Evolutionary conservation across 1,284 basidiomycete genomes (phyloP).

Genomic region (Agroathelia rolfsii): DNA sequence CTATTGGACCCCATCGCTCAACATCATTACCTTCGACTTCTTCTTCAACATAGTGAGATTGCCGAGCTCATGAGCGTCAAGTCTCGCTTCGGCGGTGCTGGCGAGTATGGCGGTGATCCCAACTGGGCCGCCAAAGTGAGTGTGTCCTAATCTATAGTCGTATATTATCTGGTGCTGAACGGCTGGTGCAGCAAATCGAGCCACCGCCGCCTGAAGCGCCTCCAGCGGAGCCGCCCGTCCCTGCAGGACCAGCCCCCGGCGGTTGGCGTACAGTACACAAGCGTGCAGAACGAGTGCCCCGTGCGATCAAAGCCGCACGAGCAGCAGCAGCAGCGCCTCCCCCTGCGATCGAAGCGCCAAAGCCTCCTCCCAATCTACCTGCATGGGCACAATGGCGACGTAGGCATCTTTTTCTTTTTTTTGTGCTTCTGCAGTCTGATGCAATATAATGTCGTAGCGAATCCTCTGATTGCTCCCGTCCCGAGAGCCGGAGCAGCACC

Average conservation of each 20-base stretch:
- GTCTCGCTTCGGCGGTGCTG: slow-evolving; percentile 64
- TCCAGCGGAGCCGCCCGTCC: slow-evolving; percentile 29
- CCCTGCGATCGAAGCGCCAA: slow-evolving; percentile 33
- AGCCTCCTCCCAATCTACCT: slow-evolving; percentile 44
- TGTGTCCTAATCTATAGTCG: slow-evolving; percentile 3
- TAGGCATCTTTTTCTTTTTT: slow-evolving; percentile 25
- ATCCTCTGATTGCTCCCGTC: slow-evolving; percentile 42
- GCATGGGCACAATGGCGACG: slow-evolving; percentile 74
- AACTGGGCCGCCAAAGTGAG: slow-evolving; percentile 45
- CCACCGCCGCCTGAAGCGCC: slow-evolving; percentile 30
- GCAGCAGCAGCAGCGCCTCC: slow-evolving; percentile 29
- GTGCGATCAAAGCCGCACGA: slow-evolving; percentile 20
- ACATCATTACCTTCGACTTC: slow-evolving; percentile 6
- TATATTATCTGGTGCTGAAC: slow-evolving; percentile 26
- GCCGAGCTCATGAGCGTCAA: slow-evolving; percentile 55
- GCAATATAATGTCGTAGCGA: slow-evolving; percentile 28
- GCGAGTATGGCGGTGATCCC: slow-evolving; percentile 65
- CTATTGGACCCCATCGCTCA: slow-evolving; percentile 1
- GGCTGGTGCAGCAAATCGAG: slow-evolving; percentile 25
- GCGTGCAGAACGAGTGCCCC: slow-evolving; percentile 35
- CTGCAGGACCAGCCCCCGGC: slow-evolving; percentile 41
- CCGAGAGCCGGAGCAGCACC: slow-evolving; percentile 24
- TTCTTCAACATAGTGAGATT: slow-evolving; percentile 41
- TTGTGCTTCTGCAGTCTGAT: neutral
- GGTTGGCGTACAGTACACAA: slow-evolving; percentile 48